phyloP scores from a whole-genome alignment of 176 grass and related monocot genomes.

The Musa beccarii region DNA sequence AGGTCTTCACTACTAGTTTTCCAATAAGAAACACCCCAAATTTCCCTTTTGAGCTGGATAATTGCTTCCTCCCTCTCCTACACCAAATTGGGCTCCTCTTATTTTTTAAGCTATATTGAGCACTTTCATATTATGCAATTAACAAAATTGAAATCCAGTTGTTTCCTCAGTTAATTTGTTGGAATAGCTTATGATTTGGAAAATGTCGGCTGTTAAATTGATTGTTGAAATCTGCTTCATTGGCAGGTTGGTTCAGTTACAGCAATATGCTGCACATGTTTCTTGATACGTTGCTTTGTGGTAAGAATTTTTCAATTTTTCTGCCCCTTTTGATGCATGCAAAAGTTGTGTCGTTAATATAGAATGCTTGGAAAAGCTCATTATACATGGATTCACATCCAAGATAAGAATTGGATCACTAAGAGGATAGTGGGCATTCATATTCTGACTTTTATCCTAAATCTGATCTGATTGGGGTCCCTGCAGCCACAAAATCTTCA shows the following conservation, averaged over 20 bases:
- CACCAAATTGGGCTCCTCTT: no score
- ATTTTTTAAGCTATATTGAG: not conserved
- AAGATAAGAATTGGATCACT: not conserved
- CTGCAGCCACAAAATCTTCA: not conserved
- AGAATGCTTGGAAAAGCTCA: no score
- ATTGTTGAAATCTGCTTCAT: not conserved
- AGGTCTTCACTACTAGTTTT: not conserved
- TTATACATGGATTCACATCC: not conserved
- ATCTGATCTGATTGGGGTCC: not conserved
- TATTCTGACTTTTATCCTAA: not conserved
- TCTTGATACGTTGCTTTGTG: constrained; percentile 18
- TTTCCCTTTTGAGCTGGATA: not conserved
- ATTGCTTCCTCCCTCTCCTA: no score
- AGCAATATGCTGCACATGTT: constrained; percentile 26
- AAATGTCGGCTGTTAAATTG: not conserved
- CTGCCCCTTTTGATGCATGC: not conserved
- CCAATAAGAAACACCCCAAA: not conserved
- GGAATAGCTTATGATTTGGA: not conserved
- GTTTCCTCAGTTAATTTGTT: not conserved
- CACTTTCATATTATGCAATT: not conserved
- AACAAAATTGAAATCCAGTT: not conserved
- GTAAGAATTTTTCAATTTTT: constrained; percentile 2
- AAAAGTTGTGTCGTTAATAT: not conserved
- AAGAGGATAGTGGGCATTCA: not conserved
- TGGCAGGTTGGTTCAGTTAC: constrained; percentile 21